These are phyloP conservation scores for Anthracocystis panici-leucophaei DNA, from an alignment of 1,284 basidiomycete species.

Conservation along the genomic window DNA sequence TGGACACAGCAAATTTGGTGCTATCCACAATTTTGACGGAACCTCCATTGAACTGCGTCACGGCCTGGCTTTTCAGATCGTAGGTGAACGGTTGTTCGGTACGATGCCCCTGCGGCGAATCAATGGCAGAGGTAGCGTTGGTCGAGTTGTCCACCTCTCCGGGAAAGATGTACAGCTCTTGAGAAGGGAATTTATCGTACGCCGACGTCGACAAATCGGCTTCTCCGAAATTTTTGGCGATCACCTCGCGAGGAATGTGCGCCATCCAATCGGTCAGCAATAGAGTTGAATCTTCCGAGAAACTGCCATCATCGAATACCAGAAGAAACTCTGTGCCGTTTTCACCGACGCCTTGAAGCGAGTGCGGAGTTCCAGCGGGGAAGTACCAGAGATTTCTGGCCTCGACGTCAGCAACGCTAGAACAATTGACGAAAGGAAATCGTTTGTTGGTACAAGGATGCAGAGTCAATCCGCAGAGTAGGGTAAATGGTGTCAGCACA, in stretches of 20 bases:
- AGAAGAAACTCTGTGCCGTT: conserved; percentile 78
- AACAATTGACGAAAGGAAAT: too few species aligned
- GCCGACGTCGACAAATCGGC: conserved; percentile 70
- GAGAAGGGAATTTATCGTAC: conserved; percentile 71
- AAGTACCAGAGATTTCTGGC: conserved; percentile 52
- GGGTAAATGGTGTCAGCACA: too few species aligned
- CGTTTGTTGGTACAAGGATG: too few species aligned
- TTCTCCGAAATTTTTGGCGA: conserved; percentile 79
- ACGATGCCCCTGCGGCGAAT: too few species aligned
- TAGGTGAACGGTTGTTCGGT: too few species aligned
- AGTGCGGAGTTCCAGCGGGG: conserved; percentile 72
- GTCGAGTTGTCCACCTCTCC: conserved; percentile 19
- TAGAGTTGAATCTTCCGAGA: conserved; percentile 15
- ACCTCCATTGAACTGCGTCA: neutral
- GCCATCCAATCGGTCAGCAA: conserved; percentile 69
- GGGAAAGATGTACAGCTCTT: conserved; percentile 72
- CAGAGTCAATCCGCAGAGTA: too few species aligned
- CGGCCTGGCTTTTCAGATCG: too few species aligned
- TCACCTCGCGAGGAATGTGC: conserved; percentile 76
- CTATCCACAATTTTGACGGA: conserved; percentile 32
- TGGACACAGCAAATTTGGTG: conserved; percentile 71
- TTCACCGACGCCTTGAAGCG: conserved; percentile 75
- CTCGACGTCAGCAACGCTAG: conserved; percentile 65
- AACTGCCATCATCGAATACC: conserved; percentile 70
- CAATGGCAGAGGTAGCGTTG: too few species aligned